Percentiles rank a stretch among this genome's conserved stretches.
phyloP scores from a whole-genome alignment of 306 rosid genomes.

The Pueraria montana region DNA sequence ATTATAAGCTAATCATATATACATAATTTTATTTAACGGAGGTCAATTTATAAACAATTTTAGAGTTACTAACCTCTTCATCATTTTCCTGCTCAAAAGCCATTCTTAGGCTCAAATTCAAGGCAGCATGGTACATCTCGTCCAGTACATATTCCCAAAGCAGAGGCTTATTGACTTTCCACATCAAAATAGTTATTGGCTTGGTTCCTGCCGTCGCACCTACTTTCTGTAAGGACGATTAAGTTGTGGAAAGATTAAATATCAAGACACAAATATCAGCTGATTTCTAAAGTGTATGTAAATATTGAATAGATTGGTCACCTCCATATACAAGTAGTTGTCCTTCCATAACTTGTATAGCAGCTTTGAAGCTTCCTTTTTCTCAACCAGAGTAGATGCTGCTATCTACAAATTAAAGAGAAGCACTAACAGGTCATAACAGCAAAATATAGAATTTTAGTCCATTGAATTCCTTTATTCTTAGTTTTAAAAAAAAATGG shows the following conservation, averaged over 20 bases:
- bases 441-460: neutral
- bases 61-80: slow-evolving; percentile 68
- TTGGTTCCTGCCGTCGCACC: slow-evolving; percentile 41
- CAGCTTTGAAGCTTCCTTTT: slow-evolving; percentile 80
- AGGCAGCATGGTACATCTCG: slow-evolving; percentile 94
- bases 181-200: slow-evolving; percentile 55
- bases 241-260: slow-evolving; percentile 8
- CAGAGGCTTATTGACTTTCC: slow-evolving; percentile 76
- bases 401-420: slow-evolving; percentile 64
- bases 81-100: slow-evolving; percentile 70
- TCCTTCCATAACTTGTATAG: slow-evolving; percentile 82
- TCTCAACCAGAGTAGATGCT: slow-evolving; percentile 77
- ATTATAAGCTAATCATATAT: neutral
- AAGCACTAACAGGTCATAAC: slow-evolving; percentile 29
- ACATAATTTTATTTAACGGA: neutral
- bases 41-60: slow-evolving; percentile 18
- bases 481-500: neutral
- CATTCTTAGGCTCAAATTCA: slow-evolving; percentile 74
- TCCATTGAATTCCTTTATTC: slow-evolving; percentile 1
- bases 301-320: slow-evolving; percentile 48
- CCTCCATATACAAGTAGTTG: slow-evolving; percentile 90
- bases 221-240: slow-evolving; percentile 71
- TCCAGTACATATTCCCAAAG: slow-evolving; percentile 79
- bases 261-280: slow-evolving; percentile 30
- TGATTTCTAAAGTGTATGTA: neutral